A percentile compares a stretch with the other conserved stretches of the same genome.
Evolutionary conservation across 768 basidiomycete genomes (phyloP).

Genomic region (Boletus bicolor): DNA sequence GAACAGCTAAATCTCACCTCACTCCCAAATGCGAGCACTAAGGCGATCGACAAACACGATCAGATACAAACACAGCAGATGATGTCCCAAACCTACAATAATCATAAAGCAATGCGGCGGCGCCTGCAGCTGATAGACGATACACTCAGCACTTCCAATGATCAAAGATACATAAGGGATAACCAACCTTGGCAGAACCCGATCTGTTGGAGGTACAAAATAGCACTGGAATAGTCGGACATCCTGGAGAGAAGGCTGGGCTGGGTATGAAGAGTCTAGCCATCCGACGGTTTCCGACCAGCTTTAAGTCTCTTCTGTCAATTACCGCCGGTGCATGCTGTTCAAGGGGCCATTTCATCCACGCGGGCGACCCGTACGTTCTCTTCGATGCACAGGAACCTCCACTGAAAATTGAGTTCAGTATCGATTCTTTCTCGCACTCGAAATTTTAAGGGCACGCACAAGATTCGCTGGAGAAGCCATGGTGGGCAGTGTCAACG

Average conservation of each 20-base stretch:
- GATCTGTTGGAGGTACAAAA: conserved; percentile 7
- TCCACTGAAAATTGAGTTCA: not conserved
- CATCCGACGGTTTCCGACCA: no score
- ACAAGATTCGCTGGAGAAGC: not conserved
- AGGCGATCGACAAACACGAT: not conserved
- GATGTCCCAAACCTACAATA: conserved; percentile 6
- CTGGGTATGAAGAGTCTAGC: not conserved
- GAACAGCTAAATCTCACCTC: conserved; percentile 6
- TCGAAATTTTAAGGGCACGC: not conserved
- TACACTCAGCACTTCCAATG: not conserved
- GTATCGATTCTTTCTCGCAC: not conserved
- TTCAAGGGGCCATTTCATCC: not conserved
- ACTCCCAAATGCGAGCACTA: conserved; percentile 12
- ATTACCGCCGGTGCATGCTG: not conserved
- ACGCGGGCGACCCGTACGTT: not conserved
- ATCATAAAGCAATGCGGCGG: conserved; percentile 14
- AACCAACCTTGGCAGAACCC: conserved; percentile 8
- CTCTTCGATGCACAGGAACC: not conserved
- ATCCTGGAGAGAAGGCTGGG: not conserved
- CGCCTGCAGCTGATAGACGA: conserved; percentile 8
- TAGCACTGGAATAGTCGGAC: not conserved
- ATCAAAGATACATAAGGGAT: not conserved
- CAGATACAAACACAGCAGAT: not conserved
- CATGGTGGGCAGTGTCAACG: not conserved
- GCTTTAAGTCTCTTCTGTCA: not conserved